Percentiles rank a stretch among this genome's conserved stretches.
phyloP scores from a whole-genome alignment of 805 yeast species.

The Candida sithepensis region DNA sequence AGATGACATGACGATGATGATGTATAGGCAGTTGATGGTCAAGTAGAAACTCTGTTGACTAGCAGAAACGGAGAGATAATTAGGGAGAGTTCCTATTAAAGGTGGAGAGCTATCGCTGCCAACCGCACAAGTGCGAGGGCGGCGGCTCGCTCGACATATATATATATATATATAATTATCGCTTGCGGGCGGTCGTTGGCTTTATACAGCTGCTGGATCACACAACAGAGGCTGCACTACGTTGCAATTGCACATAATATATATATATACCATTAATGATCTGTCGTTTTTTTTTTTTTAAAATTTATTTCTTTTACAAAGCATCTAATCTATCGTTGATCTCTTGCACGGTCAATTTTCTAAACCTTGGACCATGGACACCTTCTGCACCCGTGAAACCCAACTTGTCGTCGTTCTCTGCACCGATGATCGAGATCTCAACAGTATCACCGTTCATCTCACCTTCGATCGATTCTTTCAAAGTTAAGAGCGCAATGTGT shows the following conservation, averaged over 20 bases:
- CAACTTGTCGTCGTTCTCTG: conserved; percentile 72
- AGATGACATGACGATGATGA: not conserved
- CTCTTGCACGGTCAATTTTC: conserved; percentile 81
- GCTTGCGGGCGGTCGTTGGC: too few relatives aligned
- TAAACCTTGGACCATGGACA: conserved; percentile 85
- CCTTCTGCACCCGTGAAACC: conserved; percentile 81
- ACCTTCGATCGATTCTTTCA: conserved; percentile 96
- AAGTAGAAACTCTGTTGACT: not conserved
- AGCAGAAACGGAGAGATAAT: not conserved
- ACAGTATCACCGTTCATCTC: conserved; percentile 96
- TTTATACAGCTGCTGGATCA: too few relatives aligned
- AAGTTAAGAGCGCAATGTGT: conserved; percentile 88
- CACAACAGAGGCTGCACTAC: too few relatives aligned
- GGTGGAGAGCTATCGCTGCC: too few relatives aligned
- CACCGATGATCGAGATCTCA: conserved; percentile 85
- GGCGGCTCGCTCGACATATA: too few relatives aligned
- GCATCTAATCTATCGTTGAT: conserved; percentile 94
- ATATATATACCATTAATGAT: not conserved
- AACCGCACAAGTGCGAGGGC: too few relatives aligned
- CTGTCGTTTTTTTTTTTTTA: too few relatives aligned
- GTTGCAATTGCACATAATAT: not conserved
- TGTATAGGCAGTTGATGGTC: not conserved
- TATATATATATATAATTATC: too few relatives aligned
- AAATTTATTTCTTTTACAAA: conserved; percentile 49
- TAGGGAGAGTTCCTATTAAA: not conserved